phyloP scores from a whole-genome alignment of 306 rosid genomes.

The Inga leiocalycina region DNA sequence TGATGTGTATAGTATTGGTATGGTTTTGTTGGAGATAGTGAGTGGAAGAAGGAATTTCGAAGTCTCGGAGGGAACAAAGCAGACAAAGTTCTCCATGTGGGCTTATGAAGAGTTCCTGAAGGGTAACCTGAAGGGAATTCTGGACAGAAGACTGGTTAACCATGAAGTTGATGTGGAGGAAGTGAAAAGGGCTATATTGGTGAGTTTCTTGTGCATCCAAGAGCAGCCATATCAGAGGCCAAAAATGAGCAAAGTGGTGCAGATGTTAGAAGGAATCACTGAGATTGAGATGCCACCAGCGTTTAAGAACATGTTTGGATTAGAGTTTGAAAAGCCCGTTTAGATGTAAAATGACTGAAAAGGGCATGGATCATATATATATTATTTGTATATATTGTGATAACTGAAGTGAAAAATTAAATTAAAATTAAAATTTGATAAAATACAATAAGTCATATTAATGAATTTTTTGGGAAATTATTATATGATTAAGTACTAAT shows the following conservation, averaged over 20 bases:
- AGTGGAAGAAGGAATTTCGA: constrained; percentile 85
- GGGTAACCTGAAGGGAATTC: constrained; percentile 57
- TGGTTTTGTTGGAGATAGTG: constrained; percentile 85
- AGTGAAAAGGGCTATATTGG: constrained; percentile 58
- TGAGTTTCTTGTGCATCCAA: constrained; percentile 91
- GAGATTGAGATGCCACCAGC: constrained; percentile 64
- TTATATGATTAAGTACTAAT: no score
- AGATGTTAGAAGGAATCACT: constrained; percentile 79
- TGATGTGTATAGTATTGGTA: constrained; percentile 77
- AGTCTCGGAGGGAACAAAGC: constrained; percentile 65
- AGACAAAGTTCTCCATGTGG: constrained; percentile 68
- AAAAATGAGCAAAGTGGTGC: constrained; percentile 74
- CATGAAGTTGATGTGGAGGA: constrained; percentile 66
- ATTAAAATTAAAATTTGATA: no score
- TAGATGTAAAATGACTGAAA: no score
- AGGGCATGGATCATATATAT: no score
- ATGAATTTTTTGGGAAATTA: no score
- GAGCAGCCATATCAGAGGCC: constrained; percentile 86
- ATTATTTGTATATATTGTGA: no score
- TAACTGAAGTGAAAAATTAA: no score
- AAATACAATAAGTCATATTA: no score
- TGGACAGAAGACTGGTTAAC: constrained; percentile 62
- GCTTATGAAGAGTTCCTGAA: constrained; percentile 74
- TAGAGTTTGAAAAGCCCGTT: no score
- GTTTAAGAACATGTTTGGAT: no score